Conservation (phyloP, 768 basidiomycete genomes). For the Pholiota conissans region DNA sequence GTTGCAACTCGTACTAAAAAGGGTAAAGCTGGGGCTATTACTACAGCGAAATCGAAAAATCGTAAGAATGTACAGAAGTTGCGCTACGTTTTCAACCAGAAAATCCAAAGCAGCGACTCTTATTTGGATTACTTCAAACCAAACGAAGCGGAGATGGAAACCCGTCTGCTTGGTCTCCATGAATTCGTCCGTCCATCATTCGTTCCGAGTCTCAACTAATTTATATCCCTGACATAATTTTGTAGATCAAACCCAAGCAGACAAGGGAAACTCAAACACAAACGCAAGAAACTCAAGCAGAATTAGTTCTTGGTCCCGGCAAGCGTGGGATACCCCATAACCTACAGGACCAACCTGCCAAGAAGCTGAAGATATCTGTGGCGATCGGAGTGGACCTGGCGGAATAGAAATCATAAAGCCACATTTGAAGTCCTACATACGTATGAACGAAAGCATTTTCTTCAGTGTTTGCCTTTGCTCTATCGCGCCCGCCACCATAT, state of each 20-base stretch:
- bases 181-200: slow-evolving; percentile 42
- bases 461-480: too few species aligned
- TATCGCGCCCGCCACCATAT: too few species aligned
- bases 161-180: slow-evolving; percentile 56
- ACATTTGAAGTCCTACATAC: too few species aligned
- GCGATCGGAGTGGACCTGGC: slow-evolving; percentile 71
- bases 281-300: slow-evolving; percentile 34
- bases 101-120: slow-evolving; percentile 39
- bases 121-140: slow-evolving; percentile 75
- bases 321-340: slow-evolving; percentile 18
- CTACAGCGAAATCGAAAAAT: slow-evolving; percentile 38
- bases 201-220: too few species aligned
- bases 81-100: slow-evolving; percentile 57
- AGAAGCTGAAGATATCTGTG: slow-evolving; percentile 75
- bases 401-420: slow-evolving; percentile 40
- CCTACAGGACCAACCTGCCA: slow-evolving; percentile 30
- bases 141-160: slow-evolving; percentile 52
- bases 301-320: not conserved
- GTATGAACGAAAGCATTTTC: too few species aligned
- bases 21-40: slow-evolving; percentile 39
- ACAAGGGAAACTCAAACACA: slow-evolving; percentile 25
- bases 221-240: slow-evolving; percentile 7
- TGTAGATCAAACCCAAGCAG: slow-evolving; percentile 8
- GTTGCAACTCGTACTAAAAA: slow-evolving; percentile 37
- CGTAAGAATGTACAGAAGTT: slow-evolving; percentile 52